These are phyloP conservation scores for Caryopteris hybrid DNA, from an alignment of 305 asterid species.

Conservation along the genomic window DNA sequence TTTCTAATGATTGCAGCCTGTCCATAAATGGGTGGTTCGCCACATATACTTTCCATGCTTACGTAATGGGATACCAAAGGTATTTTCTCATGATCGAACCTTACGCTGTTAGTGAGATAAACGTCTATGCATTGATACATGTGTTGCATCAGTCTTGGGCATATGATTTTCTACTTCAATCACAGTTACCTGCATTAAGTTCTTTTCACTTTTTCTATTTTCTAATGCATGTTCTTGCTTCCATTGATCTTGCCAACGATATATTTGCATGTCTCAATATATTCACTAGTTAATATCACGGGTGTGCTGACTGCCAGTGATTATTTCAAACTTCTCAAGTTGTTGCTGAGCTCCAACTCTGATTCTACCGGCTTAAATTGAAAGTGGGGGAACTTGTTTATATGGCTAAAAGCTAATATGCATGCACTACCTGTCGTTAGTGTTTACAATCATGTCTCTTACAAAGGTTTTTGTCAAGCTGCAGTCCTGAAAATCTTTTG, in stretches of 20 bases:
- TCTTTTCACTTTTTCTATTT: neutral
- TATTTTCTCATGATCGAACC: conserved; percentile 20
- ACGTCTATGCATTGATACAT: neutral
- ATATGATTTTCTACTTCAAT: neutral
- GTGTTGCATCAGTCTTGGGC: neutral
- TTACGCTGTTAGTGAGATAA: conserved; percentile 2
- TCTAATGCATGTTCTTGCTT: neutral
- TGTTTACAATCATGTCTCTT: too few relatives aligned
- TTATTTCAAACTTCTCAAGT: neutral
- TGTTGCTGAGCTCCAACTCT: neutral
- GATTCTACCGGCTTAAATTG: conserved; percentile 5
- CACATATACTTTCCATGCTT: conserved; percentile 94
- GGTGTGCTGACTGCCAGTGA: neutral
- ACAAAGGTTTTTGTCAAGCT: neutral
- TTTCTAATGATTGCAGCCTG: conserved; percentile 72
- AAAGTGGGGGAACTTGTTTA: neutral
- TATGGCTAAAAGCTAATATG: neutral
- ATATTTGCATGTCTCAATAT: neutral
- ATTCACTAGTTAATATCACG: neutral
- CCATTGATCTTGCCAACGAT: neutral
- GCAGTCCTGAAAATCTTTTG: neutral
- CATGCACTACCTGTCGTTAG: too few relatives aligned
- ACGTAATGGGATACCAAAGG: conserved; percentile 93
- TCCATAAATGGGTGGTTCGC: conserved; percentile 98
- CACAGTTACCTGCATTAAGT: neutral